Evolutionary conservation across 1,139 yeast species (phyloP), one percentile per base, ranked within the genome.

Genomic region (Taphrina wiesneri): DNA sequence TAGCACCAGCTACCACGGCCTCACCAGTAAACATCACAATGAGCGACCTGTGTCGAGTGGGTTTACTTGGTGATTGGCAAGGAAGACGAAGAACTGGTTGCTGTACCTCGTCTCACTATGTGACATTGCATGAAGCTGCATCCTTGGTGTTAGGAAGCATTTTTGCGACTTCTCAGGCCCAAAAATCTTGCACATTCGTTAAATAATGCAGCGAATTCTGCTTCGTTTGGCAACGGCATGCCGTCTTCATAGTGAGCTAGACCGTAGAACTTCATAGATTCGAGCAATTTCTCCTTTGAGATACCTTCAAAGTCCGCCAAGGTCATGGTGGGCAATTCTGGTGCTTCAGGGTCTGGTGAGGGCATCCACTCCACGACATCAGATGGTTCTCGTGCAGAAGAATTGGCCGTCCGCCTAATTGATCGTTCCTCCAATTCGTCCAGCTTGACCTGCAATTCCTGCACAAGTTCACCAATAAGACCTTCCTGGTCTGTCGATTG

Each of bases 351-450:
- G 32, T 60, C 64, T 15, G 64, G 51, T 21, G 41, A 30, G n/a
- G 64, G 64, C 64, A 60, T 60, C 64, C 64, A 60, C 28, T 60
- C 64, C 34, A 60, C 52, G 28, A 51, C 17, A 26, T 60, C 64
- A 25, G 17, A 23, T 15, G 49, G 30, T 3, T 13, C 23, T 30
- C 43, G 23, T 2, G 47, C 41, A 21, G 25, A 51, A 9, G 52
- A 6, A 28, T 60, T 60, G 26, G 64, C 64, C 11, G 64, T 49
- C 47, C 64, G 32, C 15, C 64, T 15, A 13, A 60, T 60, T 13
- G 64, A 60, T 15, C 64, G 51, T 41, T 60, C 64, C 45, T 60
- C 64, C 17, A 60, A 51, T 43, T 60, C 64, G 23, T 60, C 64
- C 41, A 60, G 23, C 46, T 60, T 60, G 41, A 39, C 26, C n/a